Percentiles rank a stretch among this genome's conserved stretches.
Evolutionary conservation across 306 rosid genomes (phyloP).

Genomic region (Cicer cuneatum): DNA sequence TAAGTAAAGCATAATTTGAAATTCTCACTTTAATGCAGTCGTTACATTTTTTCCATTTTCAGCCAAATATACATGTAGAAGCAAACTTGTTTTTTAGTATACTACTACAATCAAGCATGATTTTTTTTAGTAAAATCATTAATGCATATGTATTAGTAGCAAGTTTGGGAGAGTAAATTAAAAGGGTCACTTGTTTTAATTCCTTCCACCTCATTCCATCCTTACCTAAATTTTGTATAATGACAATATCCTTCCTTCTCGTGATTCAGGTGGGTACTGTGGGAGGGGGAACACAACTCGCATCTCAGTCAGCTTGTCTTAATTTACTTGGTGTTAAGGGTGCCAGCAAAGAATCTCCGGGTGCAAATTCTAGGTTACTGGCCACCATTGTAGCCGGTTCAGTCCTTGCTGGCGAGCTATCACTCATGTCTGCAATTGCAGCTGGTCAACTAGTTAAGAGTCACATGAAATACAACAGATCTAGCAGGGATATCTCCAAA

Average conservation of each 20-base stretch:
- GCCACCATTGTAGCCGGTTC: constrained; percentile 72
- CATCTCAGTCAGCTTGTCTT: constrained; percentile 78
- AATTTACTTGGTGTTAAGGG: constrained; percentile 81
- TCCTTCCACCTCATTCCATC: constrained; percentile 15
- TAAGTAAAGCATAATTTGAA: not conserved
- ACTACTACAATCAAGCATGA: constrained; percentile 7
- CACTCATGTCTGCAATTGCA: constrained; percentile 74
- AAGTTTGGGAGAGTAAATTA: not conserved
- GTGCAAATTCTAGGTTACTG: constrained; percentile 63
- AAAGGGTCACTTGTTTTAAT: not conserved
- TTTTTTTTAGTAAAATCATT: not conserved
- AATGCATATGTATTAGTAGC: not conserved
- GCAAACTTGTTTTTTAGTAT: constrained; percentile 13
- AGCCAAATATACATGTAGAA: constrained; percentile 1
- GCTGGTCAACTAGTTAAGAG: constrained; percentile 81
- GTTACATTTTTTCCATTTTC: not conserved
- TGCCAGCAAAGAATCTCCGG: constrained; percentile 62
- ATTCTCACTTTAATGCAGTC: not conserved
- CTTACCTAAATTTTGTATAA: constrained; percentile 3
- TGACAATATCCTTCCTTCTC: constrained; percentile 27
- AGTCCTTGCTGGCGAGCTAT: constrained; percentile 71
- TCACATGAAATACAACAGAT: constrained; percentile 84
- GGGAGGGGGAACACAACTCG: constrained; percentile 83
- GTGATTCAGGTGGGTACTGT: constrained; percentile 70
- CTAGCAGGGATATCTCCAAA: constrained; percentile 55